Conservation (phyloP, 768 basidiomycete genomes). For the Lentinula lateritia region DNA sequence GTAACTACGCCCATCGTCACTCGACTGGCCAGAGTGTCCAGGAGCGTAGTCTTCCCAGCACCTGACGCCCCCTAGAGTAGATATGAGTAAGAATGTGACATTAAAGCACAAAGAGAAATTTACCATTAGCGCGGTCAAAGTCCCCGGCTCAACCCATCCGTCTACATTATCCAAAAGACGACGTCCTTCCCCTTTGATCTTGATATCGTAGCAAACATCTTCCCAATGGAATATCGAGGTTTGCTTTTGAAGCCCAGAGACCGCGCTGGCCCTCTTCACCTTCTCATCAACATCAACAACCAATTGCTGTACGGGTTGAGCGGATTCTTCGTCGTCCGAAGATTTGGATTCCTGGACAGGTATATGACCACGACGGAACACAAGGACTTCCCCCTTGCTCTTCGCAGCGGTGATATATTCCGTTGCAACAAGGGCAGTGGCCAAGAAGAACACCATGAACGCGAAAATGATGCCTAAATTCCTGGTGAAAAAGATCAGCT, state of each 20-base stretch:
- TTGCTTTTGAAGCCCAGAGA: slow-evolving; percentile 5
- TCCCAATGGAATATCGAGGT: slow-evolving; percentile 40
- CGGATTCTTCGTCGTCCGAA: slow-evolving; percentile 26
- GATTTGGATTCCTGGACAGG: slow-evolving; percentile 8
- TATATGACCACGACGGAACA: slow-evolving; percentile 20
- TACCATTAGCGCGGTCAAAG: slow-evolving; percentile 48
- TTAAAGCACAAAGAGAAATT: neutral
- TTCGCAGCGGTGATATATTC: slow-evolving; percentile 23
- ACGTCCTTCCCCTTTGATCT: slow-evolving; percentile 17
- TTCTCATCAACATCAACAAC: slow-evolving; percentile 15
- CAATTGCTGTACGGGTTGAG: slow-evolving; percentile 14
- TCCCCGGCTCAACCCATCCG: slow-evolving; percentile 47
- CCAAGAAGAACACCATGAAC: slow-evolving; percentile 35
- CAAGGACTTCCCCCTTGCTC: slow-evolving; percentile 24
- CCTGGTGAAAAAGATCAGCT: neutral
- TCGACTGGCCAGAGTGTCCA: slow-evolving; percentile 39
- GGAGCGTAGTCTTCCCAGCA: slow-evolving; percentile 31
- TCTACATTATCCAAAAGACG: slow-evolving; percentile 37
- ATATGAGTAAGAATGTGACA: neutral
- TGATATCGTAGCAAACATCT: slow-evolving; percentile 33
- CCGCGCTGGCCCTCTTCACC: slow-evolving; percentile 9
- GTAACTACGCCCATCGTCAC: slow-evolving; percentile 43
- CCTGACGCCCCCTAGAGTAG: slow-evolving; percentile 10
- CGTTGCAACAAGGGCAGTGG: slow-evolving; percentile 28
- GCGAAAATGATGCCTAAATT: slow-evolving; percentile 39